Evolutionary conservation across 2,329 filamentous ascomycete genomes (phyloP).

Genomic region (Penicillium sp.): DNA sequence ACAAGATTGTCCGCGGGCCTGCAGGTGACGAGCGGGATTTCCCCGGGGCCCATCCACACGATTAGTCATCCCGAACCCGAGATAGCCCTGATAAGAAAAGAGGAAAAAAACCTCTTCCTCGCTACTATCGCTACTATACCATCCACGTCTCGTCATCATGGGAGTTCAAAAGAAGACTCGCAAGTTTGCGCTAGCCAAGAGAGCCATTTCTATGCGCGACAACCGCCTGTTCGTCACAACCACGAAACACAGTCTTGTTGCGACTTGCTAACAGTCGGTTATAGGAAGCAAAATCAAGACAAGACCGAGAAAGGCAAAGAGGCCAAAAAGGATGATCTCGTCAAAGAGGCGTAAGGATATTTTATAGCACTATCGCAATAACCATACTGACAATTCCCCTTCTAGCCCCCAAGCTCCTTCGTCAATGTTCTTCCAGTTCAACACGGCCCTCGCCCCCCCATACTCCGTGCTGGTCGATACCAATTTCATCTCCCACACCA

Average conservation of each 20-base stretch:
- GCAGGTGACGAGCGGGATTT: not conserved
- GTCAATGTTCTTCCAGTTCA: slow-evolving; percentile 84
- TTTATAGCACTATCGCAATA: slow-evolving; percentile 4
- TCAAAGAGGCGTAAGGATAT: slow-evolving; percentile 23
- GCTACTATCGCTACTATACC: not conserved
- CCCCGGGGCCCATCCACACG: not conserved
- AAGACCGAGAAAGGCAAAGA: slow-evolving; percentile 20
- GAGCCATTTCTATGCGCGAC: slow-evolving; percentile 78
- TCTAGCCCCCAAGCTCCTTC: slow-evolving; percentile 72
- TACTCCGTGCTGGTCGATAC: slow-evolving; percentile 81
- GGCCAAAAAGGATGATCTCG: slow-evolving; percentile 20
- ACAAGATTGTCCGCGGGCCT: not conserved
- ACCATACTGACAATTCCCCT: not conserved
- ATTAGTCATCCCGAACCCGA: not conserved
- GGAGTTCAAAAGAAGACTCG: slow-evolving; percentile 85
- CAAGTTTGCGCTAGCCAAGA: slow-evolving; percentile 84
- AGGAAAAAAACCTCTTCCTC: slow-evolving; percentile 3
- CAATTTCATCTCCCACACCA: slow-evolving; percentile 87
- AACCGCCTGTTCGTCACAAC: slow-evolving; percentile 56
- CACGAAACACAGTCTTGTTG: not conserved
- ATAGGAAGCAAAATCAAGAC: slow-evolving; percentile 21
- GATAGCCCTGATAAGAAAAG: slow-evolving; percentile 5
- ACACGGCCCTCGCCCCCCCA: slow-evolving; percentile 79
- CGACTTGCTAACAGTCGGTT: not conserved
- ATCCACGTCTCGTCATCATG: slow-evolving; percentile 55